A percentile compares a stretch with the other conserved stretches of the same genome.
phyloP scores from a whole-genome alignment of 176 grass and related monocot genomes.

The Lolium rigidum region DNA sequence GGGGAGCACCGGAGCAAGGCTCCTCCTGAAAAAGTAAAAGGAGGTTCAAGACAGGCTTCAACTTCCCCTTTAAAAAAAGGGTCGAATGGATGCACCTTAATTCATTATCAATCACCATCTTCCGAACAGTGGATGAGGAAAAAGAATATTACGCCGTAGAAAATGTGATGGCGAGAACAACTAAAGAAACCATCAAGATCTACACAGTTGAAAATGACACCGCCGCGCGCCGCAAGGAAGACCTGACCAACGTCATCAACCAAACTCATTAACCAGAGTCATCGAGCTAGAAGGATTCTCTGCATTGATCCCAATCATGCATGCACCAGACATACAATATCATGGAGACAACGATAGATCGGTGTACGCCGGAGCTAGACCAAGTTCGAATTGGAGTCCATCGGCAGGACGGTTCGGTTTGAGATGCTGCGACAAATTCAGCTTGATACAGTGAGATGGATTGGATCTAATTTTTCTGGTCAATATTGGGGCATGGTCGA shows the following conservation, averaged over 20 bases:
- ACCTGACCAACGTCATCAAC: background rate
- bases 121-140: too few species aligned
- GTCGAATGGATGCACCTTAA: too few species aligned
- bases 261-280: background rate
- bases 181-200: background rate
- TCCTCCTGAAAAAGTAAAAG: background rate
- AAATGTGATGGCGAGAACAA: background rate
- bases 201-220: conserved; percentile 1
- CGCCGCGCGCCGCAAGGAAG: background rate
- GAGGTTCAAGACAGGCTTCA: background rate
- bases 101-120: too few species aligned
- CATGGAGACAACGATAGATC: conserved; percentile 4
- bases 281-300: background rate
- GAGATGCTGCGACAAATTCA: background rate
- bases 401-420: background rate
- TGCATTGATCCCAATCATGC: background rate
- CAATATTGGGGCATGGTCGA: too few species aligned
- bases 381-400: conserved; percentile 10
- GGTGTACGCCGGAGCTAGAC: background rate
- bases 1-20: too few species aligned
- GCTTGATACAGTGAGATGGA: too few species aligned
- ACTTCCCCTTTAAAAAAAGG: too few species aligned
- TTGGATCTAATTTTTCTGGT: background rate
- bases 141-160: too few species aligned
- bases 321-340: background rate